Evolutionary conservation across 164 flowering plant genomes (phyloP).

Genomic region (Cinnamomum micranthum): DNA sequence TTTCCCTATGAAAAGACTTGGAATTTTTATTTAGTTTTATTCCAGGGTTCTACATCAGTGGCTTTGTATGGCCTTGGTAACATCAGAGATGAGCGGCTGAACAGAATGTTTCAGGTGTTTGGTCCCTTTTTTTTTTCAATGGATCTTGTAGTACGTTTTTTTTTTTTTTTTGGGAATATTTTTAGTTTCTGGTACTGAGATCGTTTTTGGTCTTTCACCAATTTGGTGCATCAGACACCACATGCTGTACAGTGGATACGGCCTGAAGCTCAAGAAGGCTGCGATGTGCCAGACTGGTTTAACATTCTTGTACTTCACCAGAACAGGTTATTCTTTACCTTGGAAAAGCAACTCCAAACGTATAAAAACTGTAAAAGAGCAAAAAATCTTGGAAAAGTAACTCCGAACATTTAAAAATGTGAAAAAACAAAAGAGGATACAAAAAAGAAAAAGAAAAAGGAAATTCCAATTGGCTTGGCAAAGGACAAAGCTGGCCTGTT

Average conservation of each 20-base stretch:
- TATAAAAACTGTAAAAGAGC: not conserved
- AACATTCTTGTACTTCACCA: conserved; percentile 96
- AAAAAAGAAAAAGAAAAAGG: too few species aligned
- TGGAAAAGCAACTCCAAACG: not conserved
- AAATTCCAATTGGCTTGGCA: too few species aligned
- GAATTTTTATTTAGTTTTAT: conserved; percentile 7
- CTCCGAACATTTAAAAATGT: not conserved
- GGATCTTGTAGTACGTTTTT: not conserved
- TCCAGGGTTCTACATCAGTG: conserved; percentile 89
- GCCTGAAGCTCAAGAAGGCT: conserved; percentile 85
- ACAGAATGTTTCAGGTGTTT: conserved; percentile 96
- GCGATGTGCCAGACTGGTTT: conserved; percentile 88
- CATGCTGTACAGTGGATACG: conserved; percentile 99
- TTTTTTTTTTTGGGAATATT: not conserved
- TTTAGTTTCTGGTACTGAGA: conserved; percentile 1
- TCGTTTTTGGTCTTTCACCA: conserved; percentile 3
- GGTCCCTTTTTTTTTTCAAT: not conserved
- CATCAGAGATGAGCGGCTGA: conserved; percentile 94
- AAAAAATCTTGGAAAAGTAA: not conserved
- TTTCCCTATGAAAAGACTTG: not conserved
- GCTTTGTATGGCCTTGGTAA: conserved; percentile 98
- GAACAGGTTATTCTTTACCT: conserved; percentile 61
- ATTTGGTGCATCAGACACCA: conserved; percentile 60
- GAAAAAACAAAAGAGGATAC: not conserved
- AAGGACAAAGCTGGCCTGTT: too few species aligned